A percentile compares a stretch with the other conserved stretches of the same genome.
These are phyloP conservation scores for Acephala macrosclerotiorum DNA, from an alignment of 2,329 filamentous ascomycete species.

Conservation along the genomic window DNA sequence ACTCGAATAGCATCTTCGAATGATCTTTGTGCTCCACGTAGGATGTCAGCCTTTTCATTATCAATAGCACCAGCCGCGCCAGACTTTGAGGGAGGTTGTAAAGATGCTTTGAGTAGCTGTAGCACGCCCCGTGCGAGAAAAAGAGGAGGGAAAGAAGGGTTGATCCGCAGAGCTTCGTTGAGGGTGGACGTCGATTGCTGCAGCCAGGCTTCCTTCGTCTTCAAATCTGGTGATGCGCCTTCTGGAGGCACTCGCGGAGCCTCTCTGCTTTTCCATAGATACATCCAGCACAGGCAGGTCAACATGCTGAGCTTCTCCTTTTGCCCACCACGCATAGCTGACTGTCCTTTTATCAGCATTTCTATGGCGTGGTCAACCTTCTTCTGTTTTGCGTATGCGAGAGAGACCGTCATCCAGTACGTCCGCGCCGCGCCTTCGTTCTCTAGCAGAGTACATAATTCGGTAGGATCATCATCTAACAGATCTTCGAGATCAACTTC, in stretches of 20 bases:
- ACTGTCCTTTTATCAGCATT: constrained; percentile 71
- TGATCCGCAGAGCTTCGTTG: constrained; percentile 95
- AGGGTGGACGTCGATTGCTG: constrained; percentile 88
- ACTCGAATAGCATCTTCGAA: constrained; percentile 93
- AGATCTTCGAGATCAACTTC: constrained; percentile 93
- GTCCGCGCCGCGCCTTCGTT: constrained; percentile 90
- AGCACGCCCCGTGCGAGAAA: constrained; percentile 92
- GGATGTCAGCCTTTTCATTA: constrained; percentile 76
- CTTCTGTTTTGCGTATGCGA: constrained; percentile 95
- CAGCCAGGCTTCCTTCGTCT: constrained; percentile 93
- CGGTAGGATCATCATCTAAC: constrained; percentile 92
- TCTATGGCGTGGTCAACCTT: constrained; percentile 87
- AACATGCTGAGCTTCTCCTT: constrained; percentile 74
- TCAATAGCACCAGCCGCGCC: constrained; percentile 69
- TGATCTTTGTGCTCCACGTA: constrained; percentile 87
- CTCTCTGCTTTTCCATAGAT: constrained; percentile 73
- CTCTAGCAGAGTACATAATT: constrained; percentile 93
- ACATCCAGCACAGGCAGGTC: constrained; percentile 74
- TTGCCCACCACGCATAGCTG: constrained; percentile 63
- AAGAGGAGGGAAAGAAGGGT: constrained; percentile 88
- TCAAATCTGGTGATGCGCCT: constrained; percentile 72
- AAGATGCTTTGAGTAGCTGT: constrained; percentile 84
- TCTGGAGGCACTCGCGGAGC: constrained; percentile 72
- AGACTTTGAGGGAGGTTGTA: constrained; percentile 77
- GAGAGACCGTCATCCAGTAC: constrained; percentile 97